Evolutionary conservation across 805 yeast species (phyloP).

Genomic region (Suhomyces tanzawaensis): DNA sequence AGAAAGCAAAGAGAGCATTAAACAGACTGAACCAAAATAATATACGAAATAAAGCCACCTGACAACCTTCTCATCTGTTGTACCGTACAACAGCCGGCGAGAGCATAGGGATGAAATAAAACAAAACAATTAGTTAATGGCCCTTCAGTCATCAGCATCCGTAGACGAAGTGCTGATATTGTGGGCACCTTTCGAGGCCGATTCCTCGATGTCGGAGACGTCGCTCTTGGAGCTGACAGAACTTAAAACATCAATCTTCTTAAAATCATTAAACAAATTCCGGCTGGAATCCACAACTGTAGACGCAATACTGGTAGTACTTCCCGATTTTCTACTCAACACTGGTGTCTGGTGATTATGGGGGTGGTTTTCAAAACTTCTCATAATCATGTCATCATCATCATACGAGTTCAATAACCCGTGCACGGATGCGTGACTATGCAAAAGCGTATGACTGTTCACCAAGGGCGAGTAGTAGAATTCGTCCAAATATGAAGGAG

Average conservation of each 20-base stretch:
- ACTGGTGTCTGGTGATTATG: constrained; percentile 14
- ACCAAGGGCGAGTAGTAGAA: constrained; percentile 50
- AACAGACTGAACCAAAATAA: not conserved
- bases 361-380: constrained; percentile 35
- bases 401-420: constrained; percentile 37
- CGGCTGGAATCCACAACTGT: constrained; percentile 13
- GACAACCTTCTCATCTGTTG: not conserved
- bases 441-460: constrained; percentile 4
- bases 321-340: constrained; percentile 3
- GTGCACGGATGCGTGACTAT: constrained; percentile 10
- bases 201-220: constrained; percentile 1
- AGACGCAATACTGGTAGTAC: constrained; percentile 4
- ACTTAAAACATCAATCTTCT: constrained; percentile 13
- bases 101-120: not conserved
- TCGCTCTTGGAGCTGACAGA: constrained; percentile 4
- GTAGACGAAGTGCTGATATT: constrained; percentile 8
- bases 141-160: constrained; percentile 9
- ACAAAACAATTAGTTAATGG: not conserved
- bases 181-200: not conserved
- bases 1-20: not conserved
- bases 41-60: too few species aligned
- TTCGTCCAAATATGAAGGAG: constrained; percentile 66
- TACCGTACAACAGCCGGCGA: constrained; percentile 1
- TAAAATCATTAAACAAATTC: constrained; percentile 20
- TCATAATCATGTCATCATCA: constrained; percentile 45